phyloP scores from a whole-genome alignment of 192 early-diverging fungal species.

The Podila epigama region DNA sequence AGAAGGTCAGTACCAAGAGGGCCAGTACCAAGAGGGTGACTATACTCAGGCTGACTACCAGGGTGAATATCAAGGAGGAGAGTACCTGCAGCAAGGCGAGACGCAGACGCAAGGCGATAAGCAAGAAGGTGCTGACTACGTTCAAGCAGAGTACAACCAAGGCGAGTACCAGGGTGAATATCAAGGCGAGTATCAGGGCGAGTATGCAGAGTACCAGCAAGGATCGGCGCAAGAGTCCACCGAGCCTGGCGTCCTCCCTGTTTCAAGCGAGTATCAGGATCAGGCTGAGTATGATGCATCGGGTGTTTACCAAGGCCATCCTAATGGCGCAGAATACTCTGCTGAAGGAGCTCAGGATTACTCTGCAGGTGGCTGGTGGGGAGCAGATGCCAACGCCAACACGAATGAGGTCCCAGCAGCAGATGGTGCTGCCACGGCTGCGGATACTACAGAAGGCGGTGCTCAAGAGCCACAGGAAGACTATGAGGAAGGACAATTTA shows the following conservation, averaged over 20 bases:
- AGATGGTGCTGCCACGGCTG: background rate
- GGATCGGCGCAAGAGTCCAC: background rate
- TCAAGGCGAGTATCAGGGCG: background rate
- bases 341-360: conserved; percentile 49
- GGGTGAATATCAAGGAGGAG: conserved; percentile 21
- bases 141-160: background rate
- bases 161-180: background rate
- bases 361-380: conserved; percentile 51
- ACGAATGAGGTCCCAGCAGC: conserved; percentile 1
- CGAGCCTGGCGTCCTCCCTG: conserved; percentile 31
- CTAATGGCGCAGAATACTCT: conserved; percentile 60
- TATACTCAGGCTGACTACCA: conserved; percentile 18
- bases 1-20: conserved; percentile 9
- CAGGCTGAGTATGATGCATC: conserved; percentile 39
- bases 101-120: background rate
- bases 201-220: conserved; percentile 9
- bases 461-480: conserved; percentile 22
- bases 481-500: conserved; percentile 35
- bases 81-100: conserved; percentile 4
- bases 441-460: too few relatives aligned
- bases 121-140: background rate
- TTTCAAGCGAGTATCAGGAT: conserved; percentile 42
- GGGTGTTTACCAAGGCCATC: conserved; percentile 18
- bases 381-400: conserved; percentile 18
- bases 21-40: conserved; percentile 27